Evolutionary conservation across 2,329 filamentous ascomycete genomes (phyloP).

Genomic region (Paraconiothyrium brasiliense): DNA sequence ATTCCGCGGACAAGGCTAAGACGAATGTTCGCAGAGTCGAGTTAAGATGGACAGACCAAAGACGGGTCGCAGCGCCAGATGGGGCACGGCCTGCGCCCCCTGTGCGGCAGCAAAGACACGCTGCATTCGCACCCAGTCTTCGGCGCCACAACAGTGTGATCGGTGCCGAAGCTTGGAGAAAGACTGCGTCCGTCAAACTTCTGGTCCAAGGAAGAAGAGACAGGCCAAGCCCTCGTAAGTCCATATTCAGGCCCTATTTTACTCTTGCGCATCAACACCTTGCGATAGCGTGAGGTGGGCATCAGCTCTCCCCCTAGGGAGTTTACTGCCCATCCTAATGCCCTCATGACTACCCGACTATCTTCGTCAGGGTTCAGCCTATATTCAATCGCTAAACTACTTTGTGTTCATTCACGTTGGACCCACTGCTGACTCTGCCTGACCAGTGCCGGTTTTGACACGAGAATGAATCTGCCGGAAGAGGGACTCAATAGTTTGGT

Average conservation of each 20-base stretch:
- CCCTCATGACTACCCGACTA: slow-evolving; percentile 16
- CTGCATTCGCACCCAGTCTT: slow-evolving; percentile 21
- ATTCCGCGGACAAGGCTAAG: slow-evolving; percentile 14
- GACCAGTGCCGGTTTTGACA: slow-evolving; percentile 18
- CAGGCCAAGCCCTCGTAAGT: slow-evolving; percentile 18
- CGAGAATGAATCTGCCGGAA: slow-evolving; percentile 18
- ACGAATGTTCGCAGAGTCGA: slow-evolving; percentile 18
- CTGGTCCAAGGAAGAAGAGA: slow-evolving; percentile 19
- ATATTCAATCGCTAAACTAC: slow-evolving; percentile 13
- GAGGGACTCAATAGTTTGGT: slow-evolving; percentile 17
- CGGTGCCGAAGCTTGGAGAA: slow-evolving; percentile 20
- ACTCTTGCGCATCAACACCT: slow-evolving; percentile 10
- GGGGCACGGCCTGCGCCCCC: slow-evolving; percentile 19
- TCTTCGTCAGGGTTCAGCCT: slow-evolving; percentile 10
- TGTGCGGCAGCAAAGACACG: slow-evolving; percentile 21
- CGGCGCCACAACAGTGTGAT: slow-evolving; percentile 17
- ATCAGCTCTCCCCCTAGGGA: slow-evolving; percentile 13
- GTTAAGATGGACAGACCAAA: slow-evolving; percentile 19
- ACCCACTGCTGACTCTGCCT: slow-evolving; percentile 19
- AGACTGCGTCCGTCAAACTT: slow-evolving; percentile 20
- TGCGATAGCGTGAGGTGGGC: slow-evolving; percentile 11
- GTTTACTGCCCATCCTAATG: slow-evolving; percentile 8
- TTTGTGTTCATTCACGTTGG: slow-evolving; percentile 17
- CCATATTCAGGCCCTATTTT: slow-evolving; percentile 12
- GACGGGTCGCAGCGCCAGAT: slow-evolving; percentile 19